phyloP scores from a whole-genome alignment of 1,139 yeast species.

The Kluyveromyces marxianus region DNA sequence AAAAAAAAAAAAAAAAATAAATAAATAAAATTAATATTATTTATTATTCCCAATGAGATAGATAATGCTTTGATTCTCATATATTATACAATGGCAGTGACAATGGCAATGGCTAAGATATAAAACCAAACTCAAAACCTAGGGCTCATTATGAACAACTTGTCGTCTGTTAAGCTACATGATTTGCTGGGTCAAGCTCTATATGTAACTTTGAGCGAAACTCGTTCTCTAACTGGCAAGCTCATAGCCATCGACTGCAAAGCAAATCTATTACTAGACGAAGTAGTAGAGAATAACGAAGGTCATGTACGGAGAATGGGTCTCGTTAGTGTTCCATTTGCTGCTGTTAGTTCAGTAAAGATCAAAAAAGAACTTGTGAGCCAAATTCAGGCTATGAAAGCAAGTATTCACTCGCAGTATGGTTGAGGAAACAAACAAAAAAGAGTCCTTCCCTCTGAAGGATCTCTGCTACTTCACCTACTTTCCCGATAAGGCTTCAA shows the following conservation, averaged over 20 bases:
- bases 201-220: slow-evolving; percentile 16
- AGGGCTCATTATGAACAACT: not conserved
- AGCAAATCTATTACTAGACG: slow-evolving; percentile 24
- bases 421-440: not conserved
- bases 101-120: not conserved
- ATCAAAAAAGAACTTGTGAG: slow-evolving; percentile 11
- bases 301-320: slow-evolving; percentile 18
- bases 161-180: slow-evolving; percentile 10
- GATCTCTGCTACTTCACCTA: too few species aligned
- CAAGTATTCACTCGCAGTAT: not conserved
- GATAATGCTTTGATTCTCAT: too few species aligned
- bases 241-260: slow-evolving; percentile 28
- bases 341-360: slow-evolving; percentile 18
- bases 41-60: too few species aligned
- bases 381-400: not conserved
- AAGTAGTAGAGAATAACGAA: slow-evolving; percentile 20
- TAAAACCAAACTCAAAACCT: not conserved
- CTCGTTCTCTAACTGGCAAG: slow-evolving; percentile 20
- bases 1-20: too few species aligned
- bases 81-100: too few species aligned
- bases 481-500: not conserved
- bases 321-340: slow-evolving; percentile 27
- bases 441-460: too few species aligned
- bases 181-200: slow-evolving; percentile 23
- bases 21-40: too few species aligned